Conservation (phyloP, 2,329 filamentous ascomycete genomes). For the Fusarium robinianum region DNA sequence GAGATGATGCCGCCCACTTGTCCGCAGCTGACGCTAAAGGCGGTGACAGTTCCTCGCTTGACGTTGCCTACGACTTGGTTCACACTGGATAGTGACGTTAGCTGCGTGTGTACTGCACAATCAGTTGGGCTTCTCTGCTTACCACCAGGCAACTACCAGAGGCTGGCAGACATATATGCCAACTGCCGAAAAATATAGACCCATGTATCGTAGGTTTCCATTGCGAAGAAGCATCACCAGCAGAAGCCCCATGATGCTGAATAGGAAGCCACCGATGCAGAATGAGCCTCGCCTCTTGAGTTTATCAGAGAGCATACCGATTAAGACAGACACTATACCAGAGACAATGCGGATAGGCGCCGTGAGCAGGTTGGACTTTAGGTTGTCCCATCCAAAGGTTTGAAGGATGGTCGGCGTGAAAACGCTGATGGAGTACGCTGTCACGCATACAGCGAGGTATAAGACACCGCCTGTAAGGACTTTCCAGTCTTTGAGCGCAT, state of each 20-base stretch:
- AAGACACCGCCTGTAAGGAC: slow-evolving; percentile 49
- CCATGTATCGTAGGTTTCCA: slow-evolving; percentile 10
- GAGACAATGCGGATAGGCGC: slow-evolving; percentile 38
- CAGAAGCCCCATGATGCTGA: slow-evolving; percentile 2
- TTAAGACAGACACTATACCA: slow-evolving; percentile 39
- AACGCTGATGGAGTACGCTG: slow-evolving; percentile 39
- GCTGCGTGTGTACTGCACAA: too few relatives aligned
- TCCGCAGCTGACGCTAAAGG: slow-evolving; percentile 51
- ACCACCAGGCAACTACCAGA: slow-evolving; percentile 48
- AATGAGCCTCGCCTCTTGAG: slow-evolving; percentile 2
- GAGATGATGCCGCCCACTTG: slow-evolving; percentile 46
- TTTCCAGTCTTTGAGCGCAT: slow-evolving; percentile 57
- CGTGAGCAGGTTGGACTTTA: slow-evolving; percentile 40
- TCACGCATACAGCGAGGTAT: slow-evolving; percentile 36
- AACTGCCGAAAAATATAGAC: slow-evolving; percentile 37
- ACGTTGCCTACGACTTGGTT: slow-evolving; percentile 54
- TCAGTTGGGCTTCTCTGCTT: too few relatives aligned
- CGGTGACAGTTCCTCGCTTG: slow-evolving; percentile 52
- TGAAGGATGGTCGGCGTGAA: slow-evolving; percentile 43
- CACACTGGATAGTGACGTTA: too few relatives aligned
- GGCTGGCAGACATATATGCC: slow-evolving; percentile 41
- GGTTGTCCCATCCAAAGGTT: slow-evolving; percentile 39
- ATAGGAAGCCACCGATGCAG: neutral
- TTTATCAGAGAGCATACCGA: slow-evolving; percentile 3
- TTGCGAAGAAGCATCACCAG: slow-evolving; percentile 1